These are phyloP conservation scores for Zymoseptoria brevis DNA, from an alignment of 2,329 filamentous ascomycete species.

Conservation along the genomic window DNA sequence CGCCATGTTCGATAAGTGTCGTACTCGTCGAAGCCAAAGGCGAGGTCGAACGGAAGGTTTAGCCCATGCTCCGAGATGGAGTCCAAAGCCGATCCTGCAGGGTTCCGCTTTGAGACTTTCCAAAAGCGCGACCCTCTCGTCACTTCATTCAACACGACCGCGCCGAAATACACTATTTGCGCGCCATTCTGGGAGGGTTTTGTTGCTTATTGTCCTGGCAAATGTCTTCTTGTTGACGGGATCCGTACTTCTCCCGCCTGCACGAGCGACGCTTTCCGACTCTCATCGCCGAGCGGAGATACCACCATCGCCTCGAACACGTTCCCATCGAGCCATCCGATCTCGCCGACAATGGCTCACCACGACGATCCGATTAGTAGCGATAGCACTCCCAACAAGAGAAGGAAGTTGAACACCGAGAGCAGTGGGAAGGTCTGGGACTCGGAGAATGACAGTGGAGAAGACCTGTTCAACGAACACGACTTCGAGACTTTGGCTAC, in stretches of 20 bases:
- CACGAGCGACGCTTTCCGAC: not conserved
- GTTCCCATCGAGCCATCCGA: not conserved
- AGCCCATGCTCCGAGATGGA: not conserved
- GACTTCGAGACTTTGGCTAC: slow-evolving; percentile 41
- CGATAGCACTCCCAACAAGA: slow-evolving; percentile 28
- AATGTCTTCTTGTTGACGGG: not conserved
- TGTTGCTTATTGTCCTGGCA: not conserved
- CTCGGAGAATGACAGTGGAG: slow-evolving; percentile 39
- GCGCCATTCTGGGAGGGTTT: not conserved
- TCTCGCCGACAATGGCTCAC: slow-evolving; percentile 20
- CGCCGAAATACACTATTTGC: not conserved
- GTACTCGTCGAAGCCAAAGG: not conserved
- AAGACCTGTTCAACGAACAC: slow-evolving; percentile 42
- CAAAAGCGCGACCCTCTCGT: not conserved
- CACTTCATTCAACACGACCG: not conserved
- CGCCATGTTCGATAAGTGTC: slow-evolving; percentile 50
- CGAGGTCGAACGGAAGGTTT: not conserved
- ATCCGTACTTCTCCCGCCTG: not conserved
- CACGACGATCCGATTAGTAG: slow-evolving; percentile 27
- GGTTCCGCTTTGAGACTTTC: not conserved
- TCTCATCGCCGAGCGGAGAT: not conserved
- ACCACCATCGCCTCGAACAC: not conserved
- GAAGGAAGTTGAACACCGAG: slow-evolving; percentile 22
- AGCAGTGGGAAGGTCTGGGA: slow-evolving; percentile 20
- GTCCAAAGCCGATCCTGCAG: not conserved